Percentiles rank a stretch among this genome's conserved stretches.
Conservation (phyloP, 345 rosid genomes). For the Kernera saxatilis region DNA sequence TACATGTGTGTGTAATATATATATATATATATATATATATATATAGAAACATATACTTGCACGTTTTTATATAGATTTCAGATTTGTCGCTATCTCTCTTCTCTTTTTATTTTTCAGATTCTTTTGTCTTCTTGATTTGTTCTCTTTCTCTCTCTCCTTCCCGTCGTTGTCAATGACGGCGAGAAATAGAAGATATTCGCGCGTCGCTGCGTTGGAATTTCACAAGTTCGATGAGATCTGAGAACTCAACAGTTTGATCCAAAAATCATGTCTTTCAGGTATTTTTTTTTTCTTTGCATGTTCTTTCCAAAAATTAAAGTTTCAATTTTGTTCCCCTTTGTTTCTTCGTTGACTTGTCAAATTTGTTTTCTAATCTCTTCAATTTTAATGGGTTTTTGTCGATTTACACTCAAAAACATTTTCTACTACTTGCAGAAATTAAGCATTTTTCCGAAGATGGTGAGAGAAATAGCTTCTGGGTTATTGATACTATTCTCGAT, state of each 20-base stretch:
- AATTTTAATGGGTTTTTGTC: not conserved
- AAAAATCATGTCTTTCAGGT: slow-evolving; percentile 37
- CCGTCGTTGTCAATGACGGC: slow-evolving; percentile 15
- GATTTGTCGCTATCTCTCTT: slow-evolving; percentile 26
- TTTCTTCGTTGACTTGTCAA: not conserved
- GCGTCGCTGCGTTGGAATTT: not conserved
- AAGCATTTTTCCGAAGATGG: not conserved
- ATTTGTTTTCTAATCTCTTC: not conserved
- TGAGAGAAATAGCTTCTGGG: slow-evolving; percentile 19
- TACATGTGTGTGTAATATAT: too few relatives aligned
- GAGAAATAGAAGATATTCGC: not conserved
- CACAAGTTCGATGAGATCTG: slow-evolving; percentile 39
- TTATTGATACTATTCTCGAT: slow-evolving; percentile 40
- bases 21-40: not conserved
- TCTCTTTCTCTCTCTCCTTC: slow-evolving; percentile 4
- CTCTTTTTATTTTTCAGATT: slow-evolving; percentile 3
- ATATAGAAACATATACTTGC: not conserved
- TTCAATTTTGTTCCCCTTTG: not conserved
- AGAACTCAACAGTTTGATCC: slow-evolving; percentile 26
- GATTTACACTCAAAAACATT: not conserved
- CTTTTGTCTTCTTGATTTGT: slow-evolving; percentile 19
- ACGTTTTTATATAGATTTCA: slow-evolving; percentile 17
- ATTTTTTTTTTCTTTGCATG: slow-evolving; percentile 1
- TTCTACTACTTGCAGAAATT: not conserved
- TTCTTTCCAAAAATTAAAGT: not conserved